phyloP scores from a whole-genome alignment of 257 asterid genomes.

The Solanum etuberosum region DNA sequence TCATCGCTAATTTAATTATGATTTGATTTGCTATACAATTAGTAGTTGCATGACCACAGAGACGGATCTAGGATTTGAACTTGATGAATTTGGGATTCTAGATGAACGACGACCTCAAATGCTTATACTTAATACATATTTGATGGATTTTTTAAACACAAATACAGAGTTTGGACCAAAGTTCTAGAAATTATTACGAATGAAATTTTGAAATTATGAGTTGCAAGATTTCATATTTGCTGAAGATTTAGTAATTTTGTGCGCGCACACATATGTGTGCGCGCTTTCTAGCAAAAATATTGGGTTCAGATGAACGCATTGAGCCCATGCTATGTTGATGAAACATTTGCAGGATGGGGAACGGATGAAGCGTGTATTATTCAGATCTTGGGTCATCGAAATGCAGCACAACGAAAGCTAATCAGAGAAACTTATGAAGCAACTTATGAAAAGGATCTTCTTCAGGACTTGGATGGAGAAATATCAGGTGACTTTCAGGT shows the following conservation, averaged over 20 bases:
- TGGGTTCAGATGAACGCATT: background rate
- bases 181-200: background rate
- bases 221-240: background rate
- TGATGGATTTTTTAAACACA: background rate
- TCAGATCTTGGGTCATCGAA: constrained; percentile 70
- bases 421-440: constrained; percentile 56
- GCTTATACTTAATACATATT: background rate
- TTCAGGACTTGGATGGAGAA: constrained; percentile 63
- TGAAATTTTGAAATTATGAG: background rate
- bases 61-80: background rate
- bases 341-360: constrained; percentile 51
- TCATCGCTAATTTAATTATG: background rate
- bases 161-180: background rate
- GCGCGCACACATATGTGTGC: background rate
- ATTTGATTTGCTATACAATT: background rate
- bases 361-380: constrained; percentile 57
- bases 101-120: background rate
- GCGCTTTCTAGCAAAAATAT: background rate
- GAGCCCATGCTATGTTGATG: background rate
- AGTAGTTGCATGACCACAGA: background rate
- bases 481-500: constrained; percentile 55
- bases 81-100: background rate
- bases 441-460: constrained; percentile 66
- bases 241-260: background rate
- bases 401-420: constrained; percentile 57